Evolutionary conservation across 2,329 filamentous ascomycete species (phyloP), one percentile per base, ranked within the genome.

Genomic region (Chaetomiaceae sp.): DNA sequence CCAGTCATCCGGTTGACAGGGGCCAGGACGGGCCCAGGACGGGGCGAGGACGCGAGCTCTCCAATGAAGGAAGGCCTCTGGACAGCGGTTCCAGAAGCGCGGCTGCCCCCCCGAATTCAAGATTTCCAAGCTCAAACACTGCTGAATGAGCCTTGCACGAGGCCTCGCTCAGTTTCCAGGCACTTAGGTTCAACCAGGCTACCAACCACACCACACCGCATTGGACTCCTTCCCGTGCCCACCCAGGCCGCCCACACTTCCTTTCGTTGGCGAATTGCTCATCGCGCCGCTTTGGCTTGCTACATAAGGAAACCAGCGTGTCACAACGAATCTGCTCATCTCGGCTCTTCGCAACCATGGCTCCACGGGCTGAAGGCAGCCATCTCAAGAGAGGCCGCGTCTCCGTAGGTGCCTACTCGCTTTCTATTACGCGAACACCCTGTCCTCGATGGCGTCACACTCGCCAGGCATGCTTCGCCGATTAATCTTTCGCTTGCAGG

Each of bases 301-400:
- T 51, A 40, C 41, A 40, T 34, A 32, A 43, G 20, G 33, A 13
- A 43, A 36, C 29, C 42, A 34, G 16, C 32, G 21, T 21, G 36
- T 48, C 38, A 36, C 45, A 14, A 23, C 34, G 30, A 44, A 41
- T 34, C 29, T 44, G 36, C 33, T 33, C 50, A 53, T 57, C 48
- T 34, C 46, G 42, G 49, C 52, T 50, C 42, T n/a, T 21, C 77
- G 83, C 54, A 53, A 55, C 53, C 55, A 64, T 64, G 62, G 60
- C 61, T 61, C 62, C 61, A 42, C 58, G 59, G 71, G 73, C 76
- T 61, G 87, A 94, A 72, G 89, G 89, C 75, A 90, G 86, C 75
- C 86, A 88, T 73, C 82, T 94, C 74, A 95, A 95, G 77, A 85
- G 90, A 67, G 81, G 76, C 62, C 81, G 86, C 70, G 89, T 67